Base-by-base conservation (phyloP, 805 yeast genomes). In the Nakazawaea wyomingensis region DNA sequence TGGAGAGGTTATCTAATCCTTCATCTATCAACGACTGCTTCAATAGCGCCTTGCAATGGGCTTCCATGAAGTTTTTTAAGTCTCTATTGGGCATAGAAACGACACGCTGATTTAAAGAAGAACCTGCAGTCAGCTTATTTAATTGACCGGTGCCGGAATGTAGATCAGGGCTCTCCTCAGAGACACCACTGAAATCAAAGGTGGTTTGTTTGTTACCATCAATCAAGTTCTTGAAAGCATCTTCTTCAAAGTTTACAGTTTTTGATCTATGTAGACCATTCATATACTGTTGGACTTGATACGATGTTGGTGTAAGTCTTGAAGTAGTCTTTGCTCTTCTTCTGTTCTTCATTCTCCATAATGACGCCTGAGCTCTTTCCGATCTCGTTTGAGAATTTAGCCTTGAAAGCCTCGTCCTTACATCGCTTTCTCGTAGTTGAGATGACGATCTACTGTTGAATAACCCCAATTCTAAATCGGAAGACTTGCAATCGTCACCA, bases 331-430 rank as follows among this genome's bases (percentile, higher is more conserved):
- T 76, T 47, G 78, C 72, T 56, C 72, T 72, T 42, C 85, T 61
- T 46, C 85, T 66, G 33, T 76, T 74, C 45, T 73, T 68, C 71
- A 80, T 80, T 57, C 87, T 64, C 44, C 74, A 68, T 16, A 80
- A 54, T 0, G 85, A 79, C 0, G 85, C 85, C 52, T 78, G 80
- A 0, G 86, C 85, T 50, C 85, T 64, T 49, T 78, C 85, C 29
- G 69, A 64, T 1, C 46, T 26, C 4, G 84, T 76, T 42, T 80
- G 61, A 0, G 67, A 62, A 8, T 66, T 62, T 33, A 56, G 60
- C 48, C 74, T 60, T 29, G 66, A 50, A 3, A 64, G 54, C 38
- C 69, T 51, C 8, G 62, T 53, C 16, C 60, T 63, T 26, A 61
- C 28, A 29, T 41, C 38, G 16, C 7, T 17, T 16, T n/a, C n/a